Percentiles rank a stretch among this genome's conserved stretches.
phyloP scores from a whole-genome alignment of 768 basidiomycete genomes.

The Dacryopinax primogenitus region DNA sequence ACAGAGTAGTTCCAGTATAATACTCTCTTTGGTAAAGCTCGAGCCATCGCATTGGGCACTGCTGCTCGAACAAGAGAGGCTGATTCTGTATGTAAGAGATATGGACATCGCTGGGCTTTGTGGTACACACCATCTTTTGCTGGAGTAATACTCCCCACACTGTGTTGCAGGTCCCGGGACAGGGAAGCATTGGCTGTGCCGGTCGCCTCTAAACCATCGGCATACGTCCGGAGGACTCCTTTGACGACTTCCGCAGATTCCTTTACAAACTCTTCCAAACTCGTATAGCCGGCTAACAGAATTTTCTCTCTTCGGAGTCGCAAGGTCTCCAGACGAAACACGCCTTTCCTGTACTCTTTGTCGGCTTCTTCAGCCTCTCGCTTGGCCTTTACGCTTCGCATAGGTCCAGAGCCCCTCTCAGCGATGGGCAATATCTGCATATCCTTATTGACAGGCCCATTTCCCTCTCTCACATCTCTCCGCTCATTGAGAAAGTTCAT shows the following conservation, averaged over 20 bases:
- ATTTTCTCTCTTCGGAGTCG: conserved; percentile 70
- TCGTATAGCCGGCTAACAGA: conserved; percentile 73
- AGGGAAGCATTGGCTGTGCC: conserved; percentile 61
- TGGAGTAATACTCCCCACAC: conserved; percentile 55
- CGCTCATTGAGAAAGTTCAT: conserved; percentile 57
- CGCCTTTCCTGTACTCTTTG: conserved; percentile 77
- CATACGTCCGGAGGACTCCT: conserved; percentile 53
- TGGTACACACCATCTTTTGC: conserved; percentile 51
- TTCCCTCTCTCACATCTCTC: conserved; percentile 39
- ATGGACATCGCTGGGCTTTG: conserved; percentile 15
- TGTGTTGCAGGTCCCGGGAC: conserved; percentile 46
- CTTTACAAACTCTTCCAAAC: conserved; percentile 62
- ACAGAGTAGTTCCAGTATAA: conserved; percentile 68
- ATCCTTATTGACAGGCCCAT: conserved; percentile 39
- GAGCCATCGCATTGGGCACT: conserved; percentile 31
- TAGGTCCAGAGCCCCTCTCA: conserved; percentile 41
- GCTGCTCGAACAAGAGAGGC: neutral
- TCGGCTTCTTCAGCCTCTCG: conserved; percentile 89
- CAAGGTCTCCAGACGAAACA: conserved; percentile 87
- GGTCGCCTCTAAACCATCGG: conserved; percentile 76
- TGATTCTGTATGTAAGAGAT: neutral
- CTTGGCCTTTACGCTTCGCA: conserved; percentile 69
- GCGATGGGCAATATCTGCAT: conserved; percentile 26
- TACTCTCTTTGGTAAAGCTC: conserved; percentile 55
- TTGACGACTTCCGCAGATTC: conserved; percentile 58